Percentiles rank a stretch among this genome's conserved stretches.
Conservation (phyloP, 1,284 basidiomycete species). For the Mycena sp. region DNA sequence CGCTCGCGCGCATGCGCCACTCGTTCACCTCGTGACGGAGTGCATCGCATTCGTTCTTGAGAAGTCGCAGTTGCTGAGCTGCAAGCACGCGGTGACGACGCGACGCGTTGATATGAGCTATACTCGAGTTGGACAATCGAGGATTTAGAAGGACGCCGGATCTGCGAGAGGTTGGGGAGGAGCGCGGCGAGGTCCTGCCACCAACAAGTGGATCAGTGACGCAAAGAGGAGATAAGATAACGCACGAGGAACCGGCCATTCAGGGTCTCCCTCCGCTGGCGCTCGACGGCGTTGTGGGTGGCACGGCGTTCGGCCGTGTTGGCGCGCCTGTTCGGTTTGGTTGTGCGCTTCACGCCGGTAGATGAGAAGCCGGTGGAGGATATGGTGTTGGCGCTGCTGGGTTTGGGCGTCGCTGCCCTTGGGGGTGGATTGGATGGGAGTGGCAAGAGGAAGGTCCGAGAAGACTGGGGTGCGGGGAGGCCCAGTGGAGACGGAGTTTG, state of each 20-base stretch:
- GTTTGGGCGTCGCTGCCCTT: slow-evolving; percentile 33
- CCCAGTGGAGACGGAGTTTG: slow-evolving; percentile 28
- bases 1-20: slow-evolving; percentile 78
- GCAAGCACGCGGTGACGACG: slow-evolving; percentile 83
- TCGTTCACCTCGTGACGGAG: slow-evolving; percentile 87
- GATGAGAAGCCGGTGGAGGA: slow-evolving; percentile 34
- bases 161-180: slow-evolving; percentile 88
- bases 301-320: slow-evolving; percentile 94
- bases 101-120: slow-evolving; percentile 83
- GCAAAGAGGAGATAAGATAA: slow-evolving; percentile 29
- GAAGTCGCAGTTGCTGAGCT: slow-evolving; percentile 75
- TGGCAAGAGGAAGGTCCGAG: slow-evolving; percentile 35
- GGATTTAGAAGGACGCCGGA: too few species aligned
- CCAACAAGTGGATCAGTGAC: slow-evolving; percentile 9
- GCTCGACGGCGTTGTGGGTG: slow-evolving; percentile 94
- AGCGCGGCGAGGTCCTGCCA: slow-evolving; percentile 83
- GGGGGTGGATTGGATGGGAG: slow-evolving; percentile 31
- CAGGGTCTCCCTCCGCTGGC: slow-evolving; percentile 88
- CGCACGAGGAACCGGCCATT: slow-evolving; percentile 88
- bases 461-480: slow-evolving; percentile 24
- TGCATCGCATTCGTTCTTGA: slow-evolving; percentile 83
- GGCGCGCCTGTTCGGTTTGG: slow-evolving; percentile 83
- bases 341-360: slow-evolving; percentile 56
- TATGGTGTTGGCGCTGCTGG: slow-evolving; percentile 38
- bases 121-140: slow-evolving; percentile 92